Evolutionary conservation across 2,329 filamentous ascomycete genomes (phyloP).

Genomic region (Microsporum canis): DNA sequence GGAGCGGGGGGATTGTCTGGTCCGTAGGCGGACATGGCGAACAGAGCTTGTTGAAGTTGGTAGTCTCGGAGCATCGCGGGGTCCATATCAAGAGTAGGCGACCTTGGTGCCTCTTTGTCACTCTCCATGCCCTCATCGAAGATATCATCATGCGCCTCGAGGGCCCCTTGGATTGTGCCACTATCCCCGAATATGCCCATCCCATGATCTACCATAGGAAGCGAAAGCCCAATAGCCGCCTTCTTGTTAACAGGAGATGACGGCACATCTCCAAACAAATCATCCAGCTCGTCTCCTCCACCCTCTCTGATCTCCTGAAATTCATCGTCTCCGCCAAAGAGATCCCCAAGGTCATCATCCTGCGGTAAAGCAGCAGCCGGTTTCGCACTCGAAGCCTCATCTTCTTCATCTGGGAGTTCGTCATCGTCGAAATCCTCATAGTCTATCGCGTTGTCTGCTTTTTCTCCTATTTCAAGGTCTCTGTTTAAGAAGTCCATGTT

Average conservation of each 20-base stretch:
- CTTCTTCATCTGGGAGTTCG: constrained; percentile 66
- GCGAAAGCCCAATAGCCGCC: constrained; percentile 12
- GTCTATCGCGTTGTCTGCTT: constrained; percentile 85
- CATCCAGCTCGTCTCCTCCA: constrained; percentile 34
- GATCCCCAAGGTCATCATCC: constrained; percentile 25
- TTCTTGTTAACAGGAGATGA: constrained; percentile 27
- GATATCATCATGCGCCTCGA: constrained; percentile 2
- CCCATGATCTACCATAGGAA: not conserved
- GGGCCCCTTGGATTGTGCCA: not conserved
- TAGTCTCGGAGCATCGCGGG: constrained; percentile 32
- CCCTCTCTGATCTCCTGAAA: constrained; percentile 12
- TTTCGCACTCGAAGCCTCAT: constrained; percentile 12
- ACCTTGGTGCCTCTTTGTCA: constrained; percentile 21
- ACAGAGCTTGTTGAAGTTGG: constrained; percentile 37
- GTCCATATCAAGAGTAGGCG: constrained; percentile 32
- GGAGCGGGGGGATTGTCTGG: constrained; percentile 56
- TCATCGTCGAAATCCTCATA: constrained; percentile 87
- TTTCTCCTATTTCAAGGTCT: constrained; percentile 48
- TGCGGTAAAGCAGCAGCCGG: constrained; percentile 29
- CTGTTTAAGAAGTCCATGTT: constrained; percentile 31
- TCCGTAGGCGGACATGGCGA: constrained; percentile 35
- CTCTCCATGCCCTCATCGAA: constrained; percentile 3
- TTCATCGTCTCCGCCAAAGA: constrained; percentile 4
- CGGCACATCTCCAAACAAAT: constrained; percentile 38
- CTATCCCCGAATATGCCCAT: not conserved